Base-by-base conservation (phyloP, 2,329 filamentous ascomycete genomes). In the Penicillium sp. region DNA sequence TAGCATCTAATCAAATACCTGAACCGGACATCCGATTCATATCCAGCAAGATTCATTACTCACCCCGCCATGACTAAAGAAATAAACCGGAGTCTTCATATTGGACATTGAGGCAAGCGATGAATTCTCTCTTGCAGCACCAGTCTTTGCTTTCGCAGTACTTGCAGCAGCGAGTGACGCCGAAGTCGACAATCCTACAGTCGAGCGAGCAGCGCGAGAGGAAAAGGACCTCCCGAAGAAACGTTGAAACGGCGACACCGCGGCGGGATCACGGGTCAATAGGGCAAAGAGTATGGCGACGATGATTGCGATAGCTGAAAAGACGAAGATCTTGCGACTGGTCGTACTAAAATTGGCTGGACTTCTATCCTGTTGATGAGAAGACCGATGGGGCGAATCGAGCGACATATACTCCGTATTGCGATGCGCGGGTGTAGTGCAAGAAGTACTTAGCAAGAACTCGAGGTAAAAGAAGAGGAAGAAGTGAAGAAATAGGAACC, bases 41-140 rank as follows among this genome's bases (percentile, higher is more conserved):
- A 15, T 14, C 28, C 7, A 30, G 26, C 11, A 30, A n/a, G n/a
- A n/a, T n/a, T n/a, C n/a, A n/a, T n/a, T 8, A 59, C 63, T 39
- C 42, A 66, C 63, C 31, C 69, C 71, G 10, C 70, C 70, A 62
- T 70, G 66, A 39, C 69, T 70, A 18, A 76, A 55, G 48, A 76
- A 76, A 46, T 75, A 76, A 33, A 75, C 62, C 8, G 72, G 73
- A 8, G 70, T 75, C 33, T 55, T 60, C 47, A 57, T 61, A 30
- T 44, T 55, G 36, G 37, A 30, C 1, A 34, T 12, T 9, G 6
- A 2, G 17, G 8, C 14, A 9, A 22, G 5, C 18, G 18, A 9
- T 9, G 18, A 22, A 5, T 22, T 22, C 18, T 32, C 14, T 2
- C 25, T 22, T 12, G 27, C 20, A 17, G 20, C 8, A 14, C 10